Percentiles rank a stretch among this genome's conserved stretches.
phyloP scores from a whole-genome alignment of 495 filamentous ascomycete genomes.

The Penicillium argentinense region DNA sequence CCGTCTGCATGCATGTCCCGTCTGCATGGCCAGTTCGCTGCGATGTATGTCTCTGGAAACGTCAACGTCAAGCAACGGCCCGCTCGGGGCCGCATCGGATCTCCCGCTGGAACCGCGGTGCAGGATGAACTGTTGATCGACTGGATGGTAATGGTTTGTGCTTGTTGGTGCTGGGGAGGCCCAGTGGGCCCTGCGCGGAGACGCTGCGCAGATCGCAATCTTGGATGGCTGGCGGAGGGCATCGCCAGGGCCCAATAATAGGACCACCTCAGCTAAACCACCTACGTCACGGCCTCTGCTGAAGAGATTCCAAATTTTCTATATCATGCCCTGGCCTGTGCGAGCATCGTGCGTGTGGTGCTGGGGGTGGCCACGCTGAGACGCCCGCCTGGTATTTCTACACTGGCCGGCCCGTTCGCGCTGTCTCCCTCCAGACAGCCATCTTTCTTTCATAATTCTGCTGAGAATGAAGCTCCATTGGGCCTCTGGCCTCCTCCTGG shows the following conservation, averaged over 20 bases:
- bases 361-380: slow-evolving; percentile 3
- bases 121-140: slow-evolving; percentile 5
- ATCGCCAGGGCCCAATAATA: slow-evolving; percentile 3
- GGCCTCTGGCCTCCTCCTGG: slow-evolving; percentile 8
- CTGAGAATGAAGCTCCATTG: slow-evolving; percentile 10
- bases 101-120: slow-evolving; percentile 5
- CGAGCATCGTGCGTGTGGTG: slow-evolving; percentile 1
- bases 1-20: background rate
- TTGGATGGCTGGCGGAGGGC: slow-evolving; percentile 2
- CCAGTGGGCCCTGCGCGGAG: slow-evolving; percentile 6
- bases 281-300: slow-evolving; percentile 4
- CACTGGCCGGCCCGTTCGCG: slow-evolving; percentile 2
- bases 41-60: background rate
- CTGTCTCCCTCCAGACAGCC: slow-evolving; percentile 5
- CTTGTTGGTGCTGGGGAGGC: background rate
- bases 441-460: slow-evolving; percentile 2
- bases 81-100: slow-evolving; percentile 1
- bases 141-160: background rate
- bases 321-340: slow-evolving; percentile 2
- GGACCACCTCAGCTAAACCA: slow-evolving; percentile 7
- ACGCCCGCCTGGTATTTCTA: slow-evolving; percentile 7
- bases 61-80: slow-evolving; percentile 1
- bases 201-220: slow-evolving; percentile 7
- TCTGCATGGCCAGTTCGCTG: background rate
- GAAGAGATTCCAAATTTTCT: slow-evolving; percentile 7